Conservation (phyloP, 208 protist species). For the Leishmania gerbilli region DNA sequence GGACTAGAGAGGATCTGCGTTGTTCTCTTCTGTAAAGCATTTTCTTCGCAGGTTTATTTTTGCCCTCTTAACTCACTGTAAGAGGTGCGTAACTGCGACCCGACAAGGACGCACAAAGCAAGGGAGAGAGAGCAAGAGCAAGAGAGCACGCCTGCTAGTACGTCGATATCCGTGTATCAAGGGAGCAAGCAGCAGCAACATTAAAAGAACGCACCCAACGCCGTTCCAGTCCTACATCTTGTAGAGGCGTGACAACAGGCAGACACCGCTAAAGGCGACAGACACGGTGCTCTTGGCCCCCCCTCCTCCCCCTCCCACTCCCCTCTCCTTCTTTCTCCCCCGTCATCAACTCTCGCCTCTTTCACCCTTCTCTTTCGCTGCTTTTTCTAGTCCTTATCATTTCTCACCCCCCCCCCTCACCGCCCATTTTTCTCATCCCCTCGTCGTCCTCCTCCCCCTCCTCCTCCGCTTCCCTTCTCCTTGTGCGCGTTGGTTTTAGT, state of each 20-base stretch:
- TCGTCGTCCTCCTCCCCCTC: neutral
- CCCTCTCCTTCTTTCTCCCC: neutral
- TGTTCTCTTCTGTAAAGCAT: neutral
- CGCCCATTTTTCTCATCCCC: neutral
- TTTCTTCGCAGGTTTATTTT: neutral
- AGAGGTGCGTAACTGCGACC: neutral
- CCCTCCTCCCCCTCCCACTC: neutral
- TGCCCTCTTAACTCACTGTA: constrained; percentile 4
- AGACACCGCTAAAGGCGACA: neutral
- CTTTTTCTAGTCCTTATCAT: neutral
- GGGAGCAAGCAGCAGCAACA: neutral
- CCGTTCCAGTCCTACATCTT: neutral
- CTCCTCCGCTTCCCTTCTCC: neutral
- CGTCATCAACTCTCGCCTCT: neutral
- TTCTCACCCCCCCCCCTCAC: neutral
- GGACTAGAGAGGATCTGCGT: neutral
- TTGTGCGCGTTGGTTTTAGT: neutral
- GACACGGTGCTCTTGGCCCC: neutral
- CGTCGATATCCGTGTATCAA: neutral
- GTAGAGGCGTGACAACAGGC: neutral
- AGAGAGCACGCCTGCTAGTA: neutral
- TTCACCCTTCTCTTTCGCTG: neutral
- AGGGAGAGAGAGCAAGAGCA: neutral
- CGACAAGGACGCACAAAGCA: neutral
- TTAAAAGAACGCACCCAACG: neutral